phyloP scores from a whole-genome alignment of 2,329 filamentous ascomycete genomes.

The Ophiostoma sp. region DNA sequence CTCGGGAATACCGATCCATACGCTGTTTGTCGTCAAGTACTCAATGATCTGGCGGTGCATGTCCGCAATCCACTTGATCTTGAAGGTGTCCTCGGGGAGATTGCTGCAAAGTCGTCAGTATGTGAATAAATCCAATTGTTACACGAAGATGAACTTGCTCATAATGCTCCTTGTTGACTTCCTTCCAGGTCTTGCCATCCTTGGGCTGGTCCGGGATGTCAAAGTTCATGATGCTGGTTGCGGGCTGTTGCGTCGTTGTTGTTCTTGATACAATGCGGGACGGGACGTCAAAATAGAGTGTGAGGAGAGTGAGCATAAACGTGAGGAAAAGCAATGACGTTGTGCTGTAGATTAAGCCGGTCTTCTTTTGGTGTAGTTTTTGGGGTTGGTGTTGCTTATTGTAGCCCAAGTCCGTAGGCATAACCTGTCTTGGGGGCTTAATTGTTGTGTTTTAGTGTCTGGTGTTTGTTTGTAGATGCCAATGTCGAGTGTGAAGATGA shows the following conservation, averaged over 20 bases:
- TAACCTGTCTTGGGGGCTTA: not conserved
- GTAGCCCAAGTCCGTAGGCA: slow-evolving; percentile 8
- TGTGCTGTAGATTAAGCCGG: not conserved
- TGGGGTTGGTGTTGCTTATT: not conserved
- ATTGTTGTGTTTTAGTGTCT: not conserved
- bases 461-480: not conserved
- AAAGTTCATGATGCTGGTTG: not conserved
- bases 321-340: not conserved
- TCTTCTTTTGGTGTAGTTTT: not conserved
- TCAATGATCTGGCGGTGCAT: slow-evolving; percentile 22
- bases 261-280: not conserved
- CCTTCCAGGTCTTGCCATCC: slow-evolving; percentile 24
- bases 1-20: slow-evolving; percentile 27
- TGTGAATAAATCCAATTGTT: not conserved
- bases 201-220: slow-evolving; percentile 9
- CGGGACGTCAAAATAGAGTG: not conserved
- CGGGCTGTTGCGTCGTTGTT: not conserved
- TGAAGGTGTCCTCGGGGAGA: slow-evolving; percentile 17
- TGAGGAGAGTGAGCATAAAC: not conserved
- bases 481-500: not conserved
- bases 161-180: slow-evolving; percentile 29
- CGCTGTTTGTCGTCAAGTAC: slow-evolving; percentile 22
- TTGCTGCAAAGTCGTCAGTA: not conserved
- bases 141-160: slow-evolving; percentile 14
- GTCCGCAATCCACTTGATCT: slow-evolving; percentile 23